Evolutionary conservation across 148 eudicot species (phyloP).

Genomic region (Rheum nobile): DNA sequence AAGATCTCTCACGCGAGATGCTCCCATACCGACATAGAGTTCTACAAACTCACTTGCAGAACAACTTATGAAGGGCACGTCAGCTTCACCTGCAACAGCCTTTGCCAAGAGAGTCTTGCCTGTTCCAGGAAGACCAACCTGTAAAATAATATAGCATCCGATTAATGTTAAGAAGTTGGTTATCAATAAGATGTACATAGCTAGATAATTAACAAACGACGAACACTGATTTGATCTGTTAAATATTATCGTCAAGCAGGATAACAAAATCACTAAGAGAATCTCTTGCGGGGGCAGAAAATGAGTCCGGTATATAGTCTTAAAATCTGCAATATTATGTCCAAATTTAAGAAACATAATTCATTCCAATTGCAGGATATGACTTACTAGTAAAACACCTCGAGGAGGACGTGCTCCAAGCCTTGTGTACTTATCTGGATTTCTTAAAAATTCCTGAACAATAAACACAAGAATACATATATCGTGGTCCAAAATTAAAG

Average conservation of each 20-base stretch:
- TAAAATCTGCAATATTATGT: neutral
- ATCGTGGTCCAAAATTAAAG: neutral
- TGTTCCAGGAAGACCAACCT: slow-evolving; percentile 99
- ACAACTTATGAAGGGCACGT: slow-evolving; percentile 90
- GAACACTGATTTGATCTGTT: neutral
- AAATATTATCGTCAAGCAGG: neutral
- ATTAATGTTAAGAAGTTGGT: slow-evolving; percentile 2
- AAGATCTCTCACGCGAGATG: slow-evolving; percentile 94
- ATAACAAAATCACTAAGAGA: neutral
- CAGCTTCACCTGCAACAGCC: slow-evolving; percentile 99
- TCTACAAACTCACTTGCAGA: slow-evolving; percentile 99
- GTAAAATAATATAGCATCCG: slow-evolving; percentile 22
- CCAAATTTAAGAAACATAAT: neutral
- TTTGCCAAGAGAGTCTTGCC: slow-evolving; percentile 96
- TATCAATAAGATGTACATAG: neutral
- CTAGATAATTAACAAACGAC: neutral
- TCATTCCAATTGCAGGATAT: neutral
- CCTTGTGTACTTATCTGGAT: slow-evolving; percentile 68
- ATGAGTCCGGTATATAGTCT: neutral
- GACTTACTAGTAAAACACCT: slow-evolving; percentile 93
- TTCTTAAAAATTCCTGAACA: slow-evolving; percentile 83
- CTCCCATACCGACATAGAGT: slow-evolving; percentile 97
- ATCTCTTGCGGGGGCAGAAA: neutral
- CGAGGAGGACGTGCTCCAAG: slow-evolving; percentile 99
- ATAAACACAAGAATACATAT: slow-evolving; percentile 6